Evolutionary conservation across 768 basidiomycete genomes (phyloP).

Genomic region (Pleurotus sapidus): DNA sequence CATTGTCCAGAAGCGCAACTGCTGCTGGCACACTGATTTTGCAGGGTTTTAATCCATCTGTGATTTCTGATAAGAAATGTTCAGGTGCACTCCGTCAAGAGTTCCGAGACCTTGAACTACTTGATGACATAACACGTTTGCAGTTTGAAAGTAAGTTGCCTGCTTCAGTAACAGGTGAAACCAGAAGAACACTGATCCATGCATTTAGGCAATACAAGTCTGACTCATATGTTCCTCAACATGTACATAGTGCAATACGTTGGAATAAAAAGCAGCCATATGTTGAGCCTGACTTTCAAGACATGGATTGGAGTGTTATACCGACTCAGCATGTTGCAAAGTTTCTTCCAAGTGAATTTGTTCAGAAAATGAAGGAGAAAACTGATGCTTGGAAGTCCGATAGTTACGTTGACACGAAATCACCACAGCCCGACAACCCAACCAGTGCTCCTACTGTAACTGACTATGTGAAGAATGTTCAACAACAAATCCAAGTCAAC

Average conservation of each 20-base stretch:
- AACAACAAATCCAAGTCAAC: neutral
- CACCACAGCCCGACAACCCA: too few species aligned
- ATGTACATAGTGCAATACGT: constrained; percentile 12
- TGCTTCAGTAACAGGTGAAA: constrained; percentile 9
- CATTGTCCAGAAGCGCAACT: constrained; percentile 22
- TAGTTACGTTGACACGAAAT: too few species aligned
- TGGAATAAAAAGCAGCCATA: constrained; percentile 17
- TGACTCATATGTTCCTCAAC: constrained; percentile 15
- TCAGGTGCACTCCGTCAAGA: constrained; percentile 16
- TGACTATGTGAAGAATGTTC: neutral
- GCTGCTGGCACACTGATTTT: constrained; percentile 21
- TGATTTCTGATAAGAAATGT: constrained; percentile 20
- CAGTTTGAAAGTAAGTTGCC: constrained; percentile 17
- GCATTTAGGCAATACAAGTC: constrained; percentile 17
- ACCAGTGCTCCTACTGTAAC: too few species aligned
- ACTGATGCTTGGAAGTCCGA: neutral
- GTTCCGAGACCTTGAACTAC: constrained; percentile 28
- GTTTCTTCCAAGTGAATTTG: neutral
- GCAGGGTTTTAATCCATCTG: constrained; percentile 18
- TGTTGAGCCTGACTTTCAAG: neutral
- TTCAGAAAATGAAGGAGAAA: neutral
- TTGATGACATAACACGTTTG: constrained; percentile 30
- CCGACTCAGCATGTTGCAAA: neutral
- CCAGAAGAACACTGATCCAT: constrained; percentile 18
- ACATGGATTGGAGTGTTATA: neutral